Conservation (phyloP, 2,329 filamentous ascomycete genomes). For the Colletotrichum horii region DNA sequence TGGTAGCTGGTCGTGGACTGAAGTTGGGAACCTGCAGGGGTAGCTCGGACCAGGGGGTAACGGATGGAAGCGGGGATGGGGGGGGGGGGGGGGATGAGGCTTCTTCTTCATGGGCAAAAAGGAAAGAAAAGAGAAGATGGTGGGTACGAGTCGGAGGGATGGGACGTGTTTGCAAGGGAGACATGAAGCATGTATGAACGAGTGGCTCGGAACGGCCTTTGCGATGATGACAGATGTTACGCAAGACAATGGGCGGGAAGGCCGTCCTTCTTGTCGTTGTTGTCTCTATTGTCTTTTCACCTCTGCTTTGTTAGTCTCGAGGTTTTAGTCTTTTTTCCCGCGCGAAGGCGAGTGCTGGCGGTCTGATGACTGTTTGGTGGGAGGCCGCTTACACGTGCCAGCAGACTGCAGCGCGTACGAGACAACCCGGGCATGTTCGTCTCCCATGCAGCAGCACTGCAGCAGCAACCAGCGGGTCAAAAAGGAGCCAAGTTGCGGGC, state of each 20-base stretch:
- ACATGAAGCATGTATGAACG: neutral
- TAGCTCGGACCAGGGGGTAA: neutral
- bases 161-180: neutral
- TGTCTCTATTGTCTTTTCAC: neutral
- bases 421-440: neutral
- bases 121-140: neutral
- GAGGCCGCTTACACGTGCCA: neutral
- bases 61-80: neutral
- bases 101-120: neutral
- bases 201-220: neutral
- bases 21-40: neutral
- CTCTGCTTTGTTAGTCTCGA: neutral
- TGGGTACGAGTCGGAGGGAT: neutral
- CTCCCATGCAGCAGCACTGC: neutral
- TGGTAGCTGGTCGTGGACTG: neutral
- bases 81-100: neutral
- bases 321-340: neutral
- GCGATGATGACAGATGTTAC: neutral
- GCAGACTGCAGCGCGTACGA: neutral
- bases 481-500: conserved; percentile 9
- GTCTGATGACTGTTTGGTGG: neutral
- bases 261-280: neutral
- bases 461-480: neutral
- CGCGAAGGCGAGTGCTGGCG: neutral
- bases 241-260: neutral